phyloP scores from a whole-genome alignment of 805 yeast species.

The Saturnispora halmiae region DNA sequence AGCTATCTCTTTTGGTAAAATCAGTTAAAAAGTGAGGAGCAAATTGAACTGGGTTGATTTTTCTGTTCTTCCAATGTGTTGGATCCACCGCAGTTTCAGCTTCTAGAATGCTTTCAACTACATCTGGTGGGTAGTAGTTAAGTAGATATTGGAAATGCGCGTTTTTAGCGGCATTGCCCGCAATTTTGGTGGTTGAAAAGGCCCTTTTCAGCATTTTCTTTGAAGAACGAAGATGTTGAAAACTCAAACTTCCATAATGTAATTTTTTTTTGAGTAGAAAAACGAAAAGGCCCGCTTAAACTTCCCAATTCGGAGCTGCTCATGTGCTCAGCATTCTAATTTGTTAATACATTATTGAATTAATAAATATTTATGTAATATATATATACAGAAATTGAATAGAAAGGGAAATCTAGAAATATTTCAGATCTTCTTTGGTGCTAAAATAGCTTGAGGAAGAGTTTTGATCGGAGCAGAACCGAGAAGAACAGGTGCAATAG shows the following conservation, averaged over 20 bases:
- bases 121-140: slow-evolving; percentile 73
- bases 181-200: neutral
- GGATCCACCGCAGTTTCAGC: slow-evolving; percentile 74
- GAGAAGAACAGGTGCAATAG: slow-evolving; percentile 15
- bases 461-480: slow-evolving; percentile 18
- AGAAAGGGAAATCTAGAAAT: neutral
- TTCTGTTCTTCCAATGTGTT: slow-evolving; percentile 41
- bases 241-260: no score
- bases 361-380: neutral
- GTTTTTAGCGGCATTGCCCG: neutral
- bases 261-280: no score
- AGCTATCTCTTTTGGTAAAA: slow-evolving; percentile 58
- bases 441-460: slow-evolving; percentile 18
- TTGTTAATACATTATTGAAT: neutral
- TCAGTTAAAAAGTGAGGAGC: slow-evolving; percentile 69
- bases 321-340: slow-evolving; percentile 1
- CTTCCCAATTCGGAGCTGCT: no score
- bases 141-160: slow-evolving; percentile 48
- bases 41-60: slow-evolving; percentile 40
- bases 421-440: slow-evolving; percentile 14
- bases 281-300: no score
- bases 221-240: neutral
- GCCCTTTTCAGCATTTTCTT: neutral
- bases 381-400: slow-evolving; percentile 1
- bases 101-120: slow-evolving; percentile 70